Percentiles rank a stretch among this genome's conserved stretches.
Conservation (phyloP, 2,329 filamentous ascomycete species). For the Diplodia corticola region DNA sequence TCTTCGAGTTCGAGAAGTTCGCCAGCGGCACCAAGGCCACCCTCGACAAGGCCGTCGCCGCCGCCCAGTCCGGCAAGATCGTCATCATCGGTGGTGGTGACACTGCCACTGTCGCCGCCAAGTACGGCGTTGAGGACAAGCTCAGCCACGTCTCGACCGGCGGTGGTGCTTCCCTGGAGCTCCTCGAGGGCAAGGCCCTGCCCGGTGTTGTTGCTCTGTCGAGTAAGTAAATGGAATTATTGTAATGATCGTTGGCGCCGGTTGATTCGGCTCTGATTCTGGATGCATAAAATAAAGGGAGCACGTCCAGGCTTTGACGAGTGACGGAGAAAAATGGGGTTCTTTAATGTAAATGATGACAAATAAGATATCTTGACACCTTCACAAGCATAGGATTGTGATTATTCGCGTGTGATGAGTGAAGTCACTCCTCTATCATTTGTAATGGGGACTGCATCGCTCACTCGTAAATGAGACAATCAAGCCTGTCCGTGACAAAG, state of each 20-base stretch:
- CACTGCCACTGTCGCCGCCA: conserved; percentile 95
- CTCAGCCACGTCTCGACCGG: conserved; percentile 97
- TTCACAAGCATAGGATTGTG: not conserved
- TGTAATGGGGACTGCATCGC: not conserved
- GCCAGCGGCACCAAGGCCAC: conserved; percentile 89
- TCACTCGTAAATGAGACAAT: not conserved
- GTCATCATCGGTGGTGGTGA: conserved; percentile 99
- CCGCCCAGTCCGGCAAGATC: conserved; percentile 80
- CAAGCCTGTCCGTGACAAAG: not conserved
- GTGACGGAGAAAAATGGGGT: not conserved
- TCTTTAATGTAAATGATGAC: conserved; percentile 19
- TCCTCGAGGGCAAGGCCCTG: conserved; percentile 96
- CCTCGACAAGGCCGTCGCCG: conserved; percentile 82
- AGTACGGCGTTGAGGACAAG: conserved; percentile 95
- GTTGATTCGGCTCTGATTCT: conserved; percentile 21
- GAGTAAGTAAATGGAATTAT: conserved; percentile 57
- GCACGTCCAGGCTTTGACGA: conserved; percentile 16
- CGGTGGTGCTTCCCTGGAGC: conserved; percentile 90
- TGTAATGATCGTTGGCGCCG: not conserved
- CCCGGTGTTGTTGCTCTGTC: conserved; percentile 92
- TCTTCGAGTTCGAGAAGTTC: conserved; percentile 97
- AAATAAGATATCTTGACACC: conserved; percentile 14
- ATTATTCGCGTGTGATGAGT: not conserved
- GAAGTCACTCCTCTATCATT: not conserved
- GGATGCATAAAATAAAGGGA: conserved; percentile 22